Conservation (phyloP, 2,329 filamentous ascomycete species). For the Stagonosporopsis tanaceti region DNA sequence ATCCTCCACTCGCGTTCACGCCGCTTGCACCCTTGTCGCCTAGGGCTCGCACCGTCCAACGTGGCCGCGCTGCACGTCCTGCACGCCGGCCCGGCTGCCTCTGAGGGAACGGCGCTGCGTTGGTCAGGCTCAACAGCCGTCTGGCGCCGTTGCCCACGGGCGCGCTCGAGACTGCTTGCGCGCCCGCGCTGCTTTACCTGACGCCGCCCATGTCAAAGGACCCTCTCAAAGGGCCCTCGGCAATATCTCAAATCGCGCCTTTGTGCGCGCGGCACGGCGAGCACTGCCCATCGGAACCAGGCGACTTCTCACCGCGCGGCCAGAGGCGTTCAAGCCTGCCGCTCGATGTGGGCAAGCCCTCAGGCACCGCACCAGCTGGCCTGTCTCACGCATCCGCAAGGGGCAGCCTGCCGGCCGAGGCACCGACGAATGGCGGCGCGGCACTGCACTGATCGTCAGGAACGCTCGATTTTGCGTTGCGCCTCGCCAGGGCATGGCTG, state of each 20-base stretch:
- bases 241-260: not conserved
- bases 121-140: conserved; percentile 34
- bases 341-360: conserved; percentile 29
- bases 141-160: conserved; percentile 20
- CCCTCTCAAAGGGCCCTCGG: conserved; percentile 3
- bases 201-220: no score
- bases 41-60: conserved; percentile 22
- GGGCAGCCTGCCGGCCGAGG: conserved; percentile 25
- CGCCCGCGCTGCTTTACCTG: conserved; percentile 15
- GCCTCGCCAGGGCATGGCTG: conserved; percentile 29
- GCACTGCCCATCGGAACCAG: not conserved
- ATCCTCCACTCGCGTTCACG: conserved; percentile 31
- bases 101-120: conserved; percentile 28
- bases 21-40: conserved; percentile 19
- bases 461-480: conserved; percentile 28
- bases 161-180: conserved; percentile 19
- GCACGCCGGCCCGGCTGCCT: conserved; percentile 30
- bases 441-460: conserved; percentile 42
- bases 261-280: conserved; percentile 2
- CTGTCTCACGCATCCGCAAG: conserved; percentile 41
- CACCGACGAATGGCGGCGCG: conserved; percentile 32
- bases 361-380: conserved; percentile 25
- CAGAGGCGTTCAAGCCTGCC: conserved; percentile 22
- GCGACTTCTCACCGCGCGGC: conserved; percentile 7
- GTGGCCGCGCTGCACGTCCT: conserved; percentile 24